phyloP scores from a whole-genome alignment of 768 basidiomycete genomes.

The Tricholoma sp. region DNA sequence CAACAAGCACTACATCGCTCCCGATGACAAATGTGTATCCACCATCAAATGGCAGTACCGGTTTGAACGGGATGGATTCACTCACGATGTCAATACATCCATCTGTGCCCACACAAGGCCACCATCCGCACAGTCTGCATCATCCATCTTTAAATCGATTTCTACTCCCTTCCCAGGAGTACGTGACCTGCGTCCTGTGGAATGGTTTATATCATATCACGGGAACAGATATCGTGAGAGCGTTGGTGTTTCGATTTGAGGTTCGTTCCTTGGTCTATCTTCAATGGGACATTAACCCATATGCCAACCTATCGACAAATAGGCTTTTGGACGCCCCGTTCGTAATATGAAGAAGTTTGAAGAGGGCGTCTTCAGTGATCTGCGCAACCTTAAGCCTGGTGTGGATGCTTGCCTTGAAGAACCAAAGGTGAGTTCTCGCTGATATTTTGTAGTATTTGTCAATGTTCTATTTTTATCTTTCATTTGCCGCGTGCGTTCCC shows the following conservation, averaged over 20 bases:
- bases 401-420: constrained; percentile 90
- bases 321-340: constrained; percentile 86
- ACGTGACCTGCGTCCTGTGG: constrained; percentile 91
- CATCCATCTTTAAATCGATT: constrained; percentile 85
- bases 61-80: constrained; percentile 1
- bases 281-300: constrained; percentile 4
- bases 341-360: constrained; percentile 96
- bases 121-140: constrained; percentile 40
- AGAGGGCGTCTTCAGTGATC: constrained; percentile 92
- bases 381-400: constrained; percentile 91
- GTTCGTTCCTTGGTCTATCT: constrained; percentile 30
- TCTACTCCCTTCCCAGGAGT: constrained; percentile 80
- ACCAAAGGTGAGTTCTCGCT: constrained; percentile 66
- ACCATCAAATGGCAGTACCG: constrained; percentile 1
- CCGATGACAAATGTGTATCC: constrained; percentile 5
- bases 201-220: constrained; percentile 90
- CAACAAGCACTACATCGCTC: constrained; percentile 5
- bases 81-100: constrained; percentile 8
- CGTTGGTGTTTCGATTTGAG: constrained; percentile 91
- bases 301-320: constrained; percentile 5
- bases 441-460: neutral
- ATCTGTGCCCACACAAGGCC: constrained; percentile 14
- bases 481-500: too few species aligned
- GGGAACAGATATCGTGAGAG: constrained; percentile 94
- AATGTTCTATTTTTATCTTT: neutral